Conservation (phyloP, 306 rosid genomes). For the Cucurbita argyrosperma region DNA sequence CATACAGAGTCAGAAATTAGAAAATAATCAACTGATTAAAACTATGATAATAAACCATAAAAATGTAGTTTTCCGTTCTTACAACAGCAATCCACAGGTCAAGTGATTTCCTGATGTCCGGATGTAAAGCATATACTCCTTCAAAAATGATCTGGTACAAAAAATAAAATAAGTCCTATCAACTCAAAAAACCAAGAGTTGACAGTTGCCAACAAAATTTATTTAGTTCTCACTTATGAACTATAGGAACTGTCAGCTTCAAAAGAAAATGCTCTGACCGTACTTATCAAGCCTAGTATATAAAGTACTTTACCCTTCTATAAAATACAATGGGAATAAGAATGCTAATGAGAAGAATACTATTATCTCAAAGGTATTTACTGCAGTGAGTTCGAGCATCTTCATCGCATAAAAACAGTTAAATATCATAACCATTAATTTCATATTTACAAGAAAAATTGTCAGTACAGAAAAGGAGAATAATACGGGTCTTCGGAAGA, state of each 20-base stretch:
- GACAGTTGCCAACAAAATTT: neutral
- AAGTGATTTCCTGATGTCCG: slow-evolving; percentile 77
- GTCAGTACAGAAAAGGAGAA: neutral
- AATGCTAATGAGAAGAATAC: neutral
- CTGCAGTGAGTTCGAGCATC: neutral
- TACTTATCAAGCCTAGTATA: neutral
- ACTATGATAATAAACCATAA: neutral
- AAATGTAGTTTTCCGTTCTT: neutral
- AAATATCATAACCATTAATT: neutral
- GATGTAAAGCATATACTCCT: slow-evolving; percentile 98
- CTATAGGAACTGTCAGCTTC: neutral
- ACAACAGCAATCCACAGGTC: slow-evolving; percentile 64
- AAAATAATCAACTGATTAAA: neutral
- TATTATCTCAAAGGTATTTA: neutral
- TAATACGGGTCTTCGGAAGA: neutral
- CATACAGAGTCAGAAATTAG: neutral
- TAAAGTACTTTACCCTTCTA: neutral
- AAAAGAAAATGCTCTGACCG: neutral
- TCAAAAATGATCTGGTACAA: slow-evolving; percentile 78
- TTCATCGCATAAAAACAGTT: neutral
- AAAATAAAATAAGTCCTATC: slow-evolving; percentile 6
- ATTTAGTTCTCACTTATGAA: neutral
- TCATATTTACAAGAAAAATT: neutral
- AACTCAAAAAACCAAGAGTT: slow-evolving; percentile 1
- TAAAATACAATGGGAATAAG: neutral